phyloP scores from a whole-genome alignment of 139 green algal species.

The Micromonas pusilla region DNA sequence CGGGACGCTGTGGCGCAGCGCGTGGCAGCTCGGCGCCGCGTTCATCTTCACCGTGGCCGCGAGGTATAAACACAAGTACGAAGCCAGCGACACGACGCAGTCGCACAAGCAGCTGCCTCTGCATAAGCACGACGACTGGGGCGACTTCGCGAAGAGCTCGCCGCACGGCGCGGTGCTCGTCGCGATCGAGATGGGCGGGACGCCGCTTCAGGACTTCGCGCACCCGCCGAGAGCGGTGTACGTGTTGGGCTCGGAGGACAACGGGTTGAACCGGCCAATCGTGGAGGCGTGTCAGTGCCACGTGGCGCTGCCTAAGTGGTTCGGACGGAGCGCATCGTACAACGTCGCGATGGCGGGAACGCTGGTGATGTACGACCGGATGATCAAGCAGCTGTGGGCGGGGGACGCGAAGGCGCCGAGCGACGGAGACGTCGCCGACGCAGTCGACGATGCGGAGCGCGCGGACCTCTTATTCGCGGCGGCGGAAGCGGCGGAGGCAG shows the following conservation, averaged over 20 bases:
- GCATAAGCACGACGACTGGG: background rate
- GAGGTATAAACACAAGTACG: constrained; percentile 8
- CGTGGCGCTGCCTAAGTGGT: background rate
- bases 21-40: background rate
- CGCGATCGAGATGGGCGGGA: constrained; percentile 10
- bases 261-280: background rate
- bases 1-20: constrained; percentile 12
- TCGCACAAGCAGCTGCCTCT: background rate
- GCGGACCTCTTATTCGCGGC: background rate
- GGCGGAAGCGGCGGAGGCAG: too few relatives aligned
- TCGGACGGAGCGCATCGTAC: background rate
- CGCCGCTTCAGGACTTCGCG: background rate
- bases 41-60: background rate
- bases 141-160: background rate
- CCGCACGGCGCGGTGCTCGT: constrained; percentile 2
- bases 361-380: constrained; percentile 15
- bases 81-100: constrained; percentile 1
- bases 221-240: constrained; percentile 1
- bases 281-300: background rate
- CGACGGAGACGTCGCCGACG: background rate
- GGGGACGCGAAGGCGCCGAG: background rate
- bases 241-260: constrained; percentile 5
- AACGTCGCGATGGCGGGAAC: constrained; percentile 9
- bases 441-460: background rate
- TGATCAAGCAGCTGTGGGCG: background rate